Evolutionary conservation across 2,329 filamentous ascomycete species (phyloP).

Genomic region (Xylariaceae sp.): DNA sequence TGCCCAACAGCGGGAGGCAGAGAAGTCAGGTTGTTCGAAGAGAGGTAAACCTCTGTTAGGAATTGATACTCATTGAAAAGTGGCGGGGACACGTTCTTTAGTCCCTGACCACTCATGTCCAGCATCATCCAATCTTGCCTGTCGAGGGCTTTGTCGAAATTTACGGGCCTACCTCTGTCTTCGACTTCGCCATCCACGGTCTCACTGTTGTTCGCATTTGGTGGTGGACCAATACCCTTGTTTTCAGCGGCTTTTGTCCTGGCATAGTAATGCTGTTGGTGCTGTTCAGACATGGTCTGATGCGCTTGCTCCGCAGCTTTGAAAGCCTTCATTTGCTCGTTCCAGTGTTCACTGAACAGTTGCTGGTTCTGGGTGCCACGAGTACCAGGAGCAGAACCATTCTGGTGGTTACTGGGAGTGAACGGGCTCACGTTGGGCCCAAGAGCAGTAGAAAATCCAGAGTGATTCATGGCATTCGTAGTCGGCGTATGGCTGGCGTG

Average conservation of each 20-base stretch:
- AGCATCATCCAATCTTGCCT: slow-evolving; percentile 87
- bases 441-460: slow-evolving; percentile 57
- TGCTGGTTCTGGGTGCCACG: slow-evolving; percentile 48
- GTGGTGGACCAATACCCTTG: slow-evolving; percentile 56
- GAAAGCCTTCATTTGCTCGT: slow-evolving; percentile 74
- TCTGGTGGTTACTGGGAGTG: slow-evolving; percentile 49
- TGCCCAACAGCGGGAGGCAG: slow-evolving; percentile 79
- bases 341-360: slow-evolving; percentile 66
- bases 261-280: slow-evolving; percentile 66
- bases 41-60: slow-evolving; percentile 85
- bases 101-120: slow-evolving; percentile 92
- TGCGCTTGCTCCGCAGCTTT: slow-evolving; percentile 70
- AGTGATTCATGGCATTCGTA: slow-evolving; percentile 53
- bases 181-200: slow-evolving; percentile 50
- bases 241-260: slow-evolving; percentile 65
- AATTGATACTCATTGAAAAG: slow-evolving; percentile 81
- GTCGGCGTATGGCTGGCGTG: slow-evolving; percentile 52
- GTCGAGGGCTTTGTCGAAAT: slow-evolving; percentile 60
- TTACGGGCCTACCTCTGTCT: slow-evolving; percentile 57
- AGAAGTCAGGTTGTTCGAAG: slow-evolving; percentile 79
- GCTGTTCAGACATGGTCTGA: slow-evolving; percentile 64
- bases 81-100: slow-evolving; percentile 72
- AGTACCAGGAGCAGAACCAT: slow-evolving; percentile 48
- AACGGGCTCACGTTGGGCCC: slow-evolving; percentile 61
- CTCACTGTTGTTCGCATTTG: slow-evolving; percentile 44